Conservation (phyloP, 2,329 filamentous ascomycete species). For the Fusarium musae region DNA sequence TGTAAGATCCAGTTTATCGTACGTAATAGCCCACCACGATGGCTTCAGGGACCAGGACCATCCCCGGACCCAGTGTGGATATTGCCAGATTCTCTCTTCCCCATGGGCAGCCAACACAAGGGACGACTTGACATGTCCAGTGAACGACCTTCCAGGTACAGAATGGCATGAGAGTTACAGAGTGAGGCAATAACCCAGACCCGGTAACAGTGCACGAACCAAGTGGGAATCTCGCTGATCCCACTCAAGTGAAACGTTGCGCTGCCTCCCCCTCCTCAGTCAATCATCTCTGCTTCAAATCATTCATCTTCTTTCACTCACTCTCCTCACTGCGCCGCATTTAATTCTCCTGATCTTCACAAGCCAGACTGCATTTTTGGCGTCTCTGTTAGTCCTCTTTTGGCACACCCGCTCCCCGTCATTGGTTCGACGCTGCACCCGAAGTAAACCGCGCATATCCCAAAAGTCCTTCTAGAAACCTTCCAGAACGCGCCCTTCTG, state of each 20-base stretch:
- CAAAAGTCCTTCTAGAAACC: conserved; percentile 26
- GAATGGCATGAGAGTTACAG: neutral
- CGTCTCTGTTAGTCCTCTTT: neutral
- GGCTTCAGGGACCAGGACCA: conserved; percentile 16
- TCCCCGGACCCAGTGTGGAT: conserved; percentile 28
- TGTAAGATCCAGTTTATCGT: conserved; percentile 14
- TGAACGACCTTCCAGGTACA: neutral
- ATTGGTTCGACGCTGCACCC: neutral
- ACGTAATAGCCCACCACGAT: conserved; percentile 32
- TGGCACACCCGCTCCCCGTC: neutral
- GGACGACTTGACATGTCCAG: neutral
- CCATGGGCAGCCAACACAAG: neutral
- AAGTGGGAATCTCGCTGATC: conserved; percentile 13
- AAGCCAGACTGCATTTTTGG: neutral
- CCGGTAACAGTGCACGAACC: neutral
- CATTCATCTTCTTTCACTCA: neutral
- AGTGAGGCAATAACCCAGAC: conserved; percentile 1
- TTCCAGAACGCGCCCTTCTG: conserved; percentile 16
- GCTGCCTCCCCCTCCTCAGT: neutral
- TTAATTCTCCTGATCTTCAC: neutral
- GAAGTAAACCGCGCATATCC: conserved; percentile 1
- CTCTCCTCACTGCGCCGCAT: neutral
- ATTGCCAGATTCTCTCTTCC: neutral
- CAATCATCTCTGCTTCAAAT: neutral
- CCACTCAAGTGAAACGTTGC: conserved; percentile 6